Base-by-base conservation (phyloP, 73 alveolate species). In the Paramecium biaurelia region DNA sequence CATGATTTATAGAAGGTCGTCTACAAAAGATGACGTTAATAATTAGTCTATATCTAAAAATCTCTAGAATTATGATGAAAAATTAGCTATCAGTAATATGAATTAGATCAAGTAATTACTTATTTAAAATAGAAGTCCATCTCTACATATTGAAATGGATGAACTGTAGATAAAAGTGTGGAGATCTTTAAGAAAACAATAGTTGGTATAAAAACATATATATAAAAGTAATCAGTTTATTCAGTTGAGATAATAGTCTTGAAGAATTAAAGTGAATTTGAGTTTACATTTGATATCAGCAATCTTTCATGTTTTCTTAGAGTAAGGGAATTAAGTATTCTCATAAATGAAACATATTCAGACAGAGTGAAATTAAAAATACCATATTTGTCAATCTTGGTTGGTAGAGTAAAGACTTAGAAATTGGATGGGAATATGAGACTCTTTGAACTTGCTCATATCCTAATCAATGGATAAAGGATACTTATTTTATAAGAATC, bases 401-500 rank as follows among this genome's bases (percentile, higher is more conserved):
- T 74, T 4, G 87, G 87, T 9, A 74, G 87, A 74, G 59, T 74
- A 14, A 74, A 41, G 21, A 74, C 87, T 12, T 18, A 74, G 28
- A 74, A 74, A 74, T 37, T 74, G 26, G 87, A 74, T 41, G 34
- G 23, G 12, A 37, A 74, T 24, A 74, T 74, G 87, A 74, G 68
- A 74, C 59, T 74, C 37, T 74, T 37, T 74, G 87, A 74, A 74
- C 58, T 74, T 28, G 67, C 28, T 37, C 37, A 74, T 37, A 74
- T 74, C 26, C 67, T 74, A 34, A 28, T 74, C 57, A 74, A 74
- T 41, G 58, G 87, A 28, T 37, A 74, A 74, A 74, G 28, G 59
- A 74, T 68, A 35, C 59, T 74, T 37, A 74, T 74, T 74, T 74
- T 74, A 74, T 41, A 74, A 74, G 87, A 74, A 32, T 30, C 41